These are phyloP conservation scores for Cercospora beticola DNA, from an alignment of 2,329 filamentous ascomycete species.

Conservation along the genomic window DNA sequence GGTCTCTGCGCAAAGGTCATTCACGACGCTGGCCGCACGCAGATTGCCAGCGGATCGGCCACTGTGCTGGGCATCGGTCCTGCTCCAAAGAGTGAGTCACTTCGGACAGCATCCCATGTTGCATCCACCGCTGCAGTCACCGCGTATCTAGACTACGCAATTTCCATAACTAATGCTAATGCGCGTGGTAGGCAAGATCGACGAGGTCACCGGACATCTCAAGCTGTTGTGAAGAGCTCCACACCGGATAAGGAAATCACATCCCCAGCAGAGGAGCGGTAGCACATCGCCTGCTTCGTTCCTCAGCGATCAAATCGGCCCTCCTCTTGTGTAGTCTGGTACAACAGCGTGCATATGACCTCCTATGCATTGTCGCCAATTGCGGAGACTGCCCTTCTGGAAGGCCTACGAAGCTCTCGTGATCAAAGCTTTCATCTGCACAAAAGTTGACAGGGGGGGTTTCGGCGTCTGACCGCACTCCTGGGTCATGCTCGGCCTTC, in stretches of 20 bases:
- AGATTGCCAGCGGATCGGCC: conserved; percentile 89
- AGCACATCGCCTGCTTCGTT: background rate
- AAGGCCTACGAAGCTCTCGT: background rate
- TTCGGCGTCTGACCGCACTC: background rate
- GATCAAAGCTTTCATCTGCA: background rate
- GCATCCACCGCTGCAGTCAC: background rate
- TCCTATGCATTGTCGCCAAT: background rate
- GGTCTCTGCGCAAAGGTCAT: conserved; percentile 88
- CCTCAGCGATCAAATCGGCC: background rate
- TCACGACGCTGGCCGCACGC: conserved; percentile 91
- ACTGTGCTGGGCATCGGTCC: conserved; percentile 78
- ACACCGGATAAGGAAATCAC: background rate
- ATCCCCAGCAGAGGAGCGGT: background rate
- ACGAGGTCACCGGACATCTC: conserved; percentile 79
- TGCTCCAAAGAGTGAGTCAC: conserved; percentile 67
- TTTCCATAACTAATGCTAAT: background rate
- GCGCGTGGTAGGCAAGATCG: conserved; percentile 57
- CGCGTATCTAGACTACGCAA: background rate
- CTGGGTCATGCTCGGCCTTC: background rate
- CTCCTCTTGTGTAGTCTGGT: background rate
- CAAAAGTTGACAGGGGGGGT: background rate
- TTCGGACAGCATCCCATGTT: background rate
- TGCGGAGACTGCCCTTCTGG: background rate
- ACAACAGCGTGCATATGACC: background rate
- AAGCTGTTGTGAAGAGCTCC: conserved; percentile 67